Percentiles rank a stretch among this genome's conserved stretches.
Evolutionary conservation across 768 basidiomycete species (phyloP).

Genomic region (Psilocybe cyanescens): DNA sequence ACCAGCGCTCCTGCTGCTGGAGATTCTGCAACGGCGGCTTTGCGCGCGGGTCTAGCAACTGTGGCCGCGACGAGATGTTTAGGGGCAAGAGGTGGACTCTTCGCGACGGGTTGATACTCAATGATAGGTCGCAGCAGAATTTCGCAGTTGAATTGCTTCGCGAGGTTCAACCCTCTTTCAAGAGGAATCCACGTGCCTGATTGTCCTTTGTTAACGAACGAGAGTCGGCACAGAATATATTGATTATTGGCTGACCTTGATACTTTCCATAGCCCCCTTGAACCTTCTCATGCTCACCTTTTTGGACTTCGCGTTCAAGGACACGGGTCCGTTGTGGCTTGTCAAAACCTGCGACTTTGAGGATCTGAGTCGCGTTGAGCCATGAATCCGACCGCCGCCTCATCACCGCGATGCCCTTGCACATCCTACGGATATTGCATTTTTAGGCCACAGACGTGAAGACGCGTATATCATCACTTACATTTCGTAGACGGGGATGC

Average conservation of each 20-base stretch:
- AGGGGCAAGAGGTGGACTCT: constrained; percentile 93
- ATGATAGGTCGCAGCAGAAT: constrained; percentile 87
- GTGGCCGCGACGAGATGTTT: constrained; percentile 90
- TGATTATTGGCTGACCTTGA: constrained; percentile 67
- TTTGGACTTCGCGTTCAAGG: constrained; percentile 96
- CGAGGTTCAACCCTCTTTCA: constrained; percentile 82
- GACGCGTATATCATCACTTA: constrained; percentile 49
- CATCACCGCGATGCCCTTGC: constrained; percentile 97
- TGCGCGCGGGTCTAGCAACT: constrained; percentile 51
- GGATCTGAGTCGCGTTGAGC: constrained; percentile 98
- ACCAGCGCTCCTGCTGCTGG: constrained; percentile 37
- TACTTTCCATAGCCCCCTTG: constrained; percentile 99
- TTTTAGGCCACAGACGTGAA: constrained; percentile 28
- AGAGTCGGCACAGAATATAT: constrained; percentile 9
- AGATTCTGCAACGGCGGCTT: constrained; percentile 42
- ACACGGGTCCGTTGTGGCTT: constrained; percentile 98
- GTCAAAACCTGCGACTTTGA: constrained; percentile 99
- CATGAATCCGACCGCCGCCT: constrained; percentile 94
- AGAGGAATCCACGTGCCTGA: constrained; percentile 98
- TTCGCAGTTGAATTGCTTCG: constrained; percentile 94
- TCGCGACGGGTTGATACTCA: constrained; percentile 87
- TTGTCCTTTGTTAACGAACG: constrained; percentile 19
- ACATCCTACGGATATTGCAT: constrained; percentile 73
- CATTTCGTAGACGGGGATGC: constrained; percentile 93
- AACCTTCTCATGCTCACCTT: constrained; percentile 98